A percentile compares a stretch with the other conserved stretches of the same genome.
Conservation (phyloP, 345 rosid genomes). For the Punica granatum region DNA sequence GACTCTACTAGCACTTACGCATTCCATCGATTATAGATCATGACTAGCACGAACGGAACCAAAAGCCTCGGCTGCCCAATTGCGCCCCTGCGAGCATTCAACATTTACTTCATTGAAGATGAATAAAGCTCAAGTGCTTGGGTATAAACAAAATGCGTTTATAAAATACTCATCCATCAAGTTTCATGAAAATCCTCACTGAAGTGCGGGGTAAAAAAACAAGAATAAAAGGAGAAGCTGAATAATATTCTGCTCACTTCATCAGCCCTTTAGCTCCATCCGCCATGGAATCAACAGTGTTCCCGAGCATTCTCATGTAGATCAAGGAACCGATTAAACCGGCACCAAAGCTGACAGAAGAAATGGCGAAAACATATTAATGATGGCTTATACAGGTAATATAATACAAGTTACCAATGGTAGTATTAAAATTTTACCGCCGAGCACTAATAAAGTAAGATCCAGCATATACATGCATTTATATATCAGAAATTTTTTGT, state of each 20-base stretch:
- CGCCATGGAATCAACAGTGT: conserved; percentile 76
- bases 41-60: conserved; percentile 84
- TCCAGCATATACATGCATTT: not conserved
- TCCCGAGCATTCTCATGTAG: conserved; percentile 87
- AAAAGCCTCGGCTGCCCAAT: conserved; percentile 77
- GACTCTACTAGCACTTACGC: conserved; percentile 33
- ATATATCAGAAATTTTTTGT: not conserved
- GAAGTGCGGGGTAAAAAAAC: too few species aligned
- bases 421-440: not conserved
- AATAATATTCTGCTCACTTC: conserved; percentile 40
- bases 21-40: conserved; percentile 91
- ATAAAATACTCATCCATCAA: not conserved
- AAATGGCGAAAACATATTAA: not conserved
- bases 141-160: not conserved
- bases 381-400: not conserved
- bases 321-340: conserved; percentile 73
- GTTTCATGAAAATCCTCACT: not conserved
- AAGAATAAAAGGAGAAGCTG: not conserved
- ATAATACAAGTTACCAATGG: not conserved
- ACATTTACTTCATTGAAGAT: not conserved
- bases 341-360: conserved; percentile 57
- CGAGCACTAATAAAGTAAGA: not conserved
- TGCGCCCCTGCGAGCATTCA: conserved; percentile 57
- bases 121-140: not conserved
- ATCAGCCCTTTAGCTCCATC: conserved; percentile 74